These are phyloP conservation scores for Lasiosphaeriaceae sp. DNA, from an alignment of 495 filamentous ascomycete genomes.

Conservation along the genomic window DNA sequence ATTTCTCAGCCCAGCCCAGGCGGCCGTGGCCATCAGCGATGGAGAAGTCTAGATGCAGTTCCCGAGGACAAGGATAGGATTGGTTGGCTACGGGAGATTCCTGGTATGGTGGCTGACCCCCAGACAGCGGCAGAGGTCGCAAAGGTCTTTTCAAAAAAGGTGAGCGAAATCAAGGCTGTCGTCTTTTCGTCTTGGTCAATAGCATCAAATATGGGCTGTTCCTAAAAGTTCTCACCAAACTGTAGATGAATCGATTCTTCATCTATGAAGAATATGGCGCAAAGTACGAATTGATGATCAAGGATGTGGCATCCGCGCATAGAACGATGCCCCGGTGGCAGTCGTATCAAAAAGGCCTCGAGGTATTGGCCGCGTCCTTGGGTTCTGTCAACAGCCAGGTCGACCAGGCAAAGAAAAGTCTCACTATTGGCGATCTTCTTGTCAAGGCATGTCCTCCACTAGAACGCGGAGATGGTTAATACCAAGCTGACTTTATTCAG, in stretches of 20 bases:
- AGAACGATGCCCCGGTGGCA: slow-evolving; percentile 72
- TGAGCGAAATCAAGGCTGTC: slow-evolving; percentile 35
- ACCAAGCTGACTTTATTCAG: slow-evolving; percentile 43
- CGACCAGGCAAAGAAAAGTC: slow-evolving; percentile 63
- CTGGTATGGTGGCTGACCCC: slow-evolving; percentile 62
- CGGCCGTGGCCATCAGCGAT: slow-evolving; percentile 45
- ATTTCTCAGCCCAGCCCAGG: slow-evolving; percentile 7
- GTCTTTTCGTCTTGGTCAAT: not conserved
- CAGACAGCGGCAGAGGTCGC: slow-evolving; percentile 70
- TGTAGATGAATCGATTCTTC: slow-evolving; percentile 73
- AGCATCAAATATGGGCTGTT: slow-evolving; percentile 2
- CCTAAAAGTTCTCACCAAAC: not conserved
- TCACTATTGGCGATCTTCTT: slow-evolving; percentile 80
- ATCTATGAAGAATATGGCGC: slow-evolving; percentile 84
- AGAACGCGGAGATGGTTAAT: not conserved
- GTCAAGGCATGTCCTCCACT: slow-evolving; percentile 64
- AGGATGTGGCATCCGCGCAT: slow-evolving; percentile 67
- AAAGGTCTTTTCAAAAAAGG: slow-evolving; percentile 69
- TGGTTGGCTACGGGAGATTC: slow-evolving; percentile 42
- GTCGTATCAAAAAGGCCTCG: slow-evolving; percentile 79
- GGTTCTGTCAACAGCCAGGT: slow-evolving; percentile 63
- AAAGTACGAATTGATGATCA: slow-evolving; percentile 78
- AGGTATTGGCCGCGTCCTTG: slow-evolving; percentile 74
- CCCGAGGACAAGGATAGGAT: slow-evolving; percentile 44
- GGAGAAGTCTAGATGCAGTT: slow-evolving; percentile 58